Evolutionary conservation across 345 rosid genomes (phyloP), one percentile per base, ranked within the genome.

Genomic region (Brassica napus): DNA sequence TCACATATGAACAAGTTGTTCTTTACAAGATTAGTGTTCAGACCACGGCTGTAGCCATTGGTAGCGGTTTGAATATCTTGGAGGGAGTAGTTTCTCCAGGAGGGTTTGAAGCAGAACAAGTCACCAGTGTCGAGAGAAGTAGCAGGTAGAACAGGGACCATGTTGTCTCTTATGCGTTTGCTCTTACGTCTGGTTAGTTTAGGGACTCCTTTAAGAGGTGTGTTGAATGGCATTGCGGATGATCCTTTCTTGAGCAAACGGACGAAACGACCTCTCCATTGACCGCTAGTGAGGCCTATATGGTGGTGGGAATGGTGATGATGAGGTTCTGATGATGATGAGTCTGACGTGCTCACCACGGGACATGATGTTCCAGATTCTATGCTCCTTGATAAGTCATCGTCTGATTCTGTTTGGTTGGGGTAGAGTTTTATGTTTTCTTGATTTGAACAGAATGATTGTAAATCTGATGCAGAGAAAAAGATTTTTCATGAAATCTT

Each of bases 1-100:
- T 44, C 65, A 74, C 18, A 26, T 21, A 71, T 30, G 23, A 39
- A 78, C 54, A 72, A 67, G 14, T 8, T 15, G 54, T 66, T 11
- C 31, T 37, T 8, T 8, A 37, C 10, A 37, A 37, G 42, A 37
- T 37, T 37, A 37, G 42, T 8, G 42, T 37, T 37, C 42, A 37
- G 68, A 94, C 98, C 99, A 10, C 58, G 86, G 83, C 93, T 89
- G 77, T 85, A 95, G 81, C 81, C 68, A 14, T 88, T 65, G 14
- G 98, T 95, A 2, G 99, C 99, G 28, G 88, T 87, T 28, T 79
- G 80, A 68, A 92, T 85, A 57, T 95, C 97, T 6, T 74, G 59
- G 55, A 92, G 88, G 4, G 96, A 74, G 71, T 87, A 92, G 79
- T 89, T 91, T 84, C 84, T 92, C 98, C 97, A 91, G 7, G 87